Conservation (phyloP, 306 rosid species). For the Dalbergia cochinchinensis region DNA sequence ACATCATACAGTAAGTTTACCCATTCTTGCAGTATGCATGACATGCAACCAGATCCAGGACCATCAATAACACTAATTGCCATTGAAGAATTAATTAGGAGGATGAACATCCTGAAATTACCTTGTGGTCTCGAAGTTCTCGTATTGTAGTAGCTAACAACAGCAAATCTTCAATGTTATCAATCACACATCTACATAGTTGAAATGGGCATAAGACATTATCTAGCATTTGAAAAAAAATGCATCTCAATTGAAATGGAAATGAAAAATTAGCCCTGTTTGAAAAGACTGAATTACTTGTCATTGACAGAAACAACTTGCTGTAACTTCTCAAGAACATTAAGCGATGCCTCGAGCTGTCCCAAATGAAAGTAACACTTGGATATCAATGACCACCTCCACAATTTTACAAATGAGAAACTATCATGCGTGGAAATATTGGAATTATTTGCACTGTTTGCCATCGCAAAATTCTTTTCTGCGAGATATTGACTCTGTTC, state of each 20-base stretch:
- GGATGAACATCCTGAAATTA: constrained; percentile 48
- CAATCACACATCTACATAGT: constrained; percentile 56
- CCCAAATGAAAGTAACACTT: constrained; percentile 89
- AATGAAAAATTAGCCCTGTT: constrained; percentile 42
- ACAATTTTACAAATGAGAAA: constrained; percentile 57
- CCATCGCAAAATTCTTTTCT: constrained; percentile 68
- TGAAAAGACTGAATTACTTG: constrained; percentile 59
- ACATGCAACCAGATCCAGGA: constrained; percentile 34
- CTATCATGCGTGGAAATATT: constrained; percentile 51
- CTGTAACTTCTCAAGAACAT: constrained; percentile 70
- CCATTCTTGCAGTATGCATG: neutral
- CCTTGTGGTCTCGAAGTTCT: constrained; percentile 74
- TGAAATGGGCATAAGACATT: constrained; percentile 47
- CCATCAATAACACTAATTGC: neutral
- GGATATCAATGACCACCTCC: constrained; percentile 90
- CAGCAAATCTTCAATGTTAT: constrained; percentile 55
- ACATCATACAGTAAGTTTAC: neutral
- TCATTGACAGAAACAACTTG: constrained; percentile 55
- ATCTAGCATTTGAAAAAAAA: constrained; percentile 42
- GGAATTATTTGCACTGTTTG: constrained; percentile 40
- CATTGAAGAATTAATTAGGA: constrained; percentile 32
- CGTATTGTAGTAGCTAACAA: constrained; percentile 69
- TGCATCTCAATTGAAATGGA: constrained; percentile 31
- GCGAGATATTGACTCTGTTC: constrained; percentile 76
- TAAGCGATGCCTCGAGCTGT: constrained; percentile 83